Percentiles rank a stretch among this genome's conserved stretches.
Evolutionary conservation across 2,329 filamentous ascomycete species (phyloP).

Genomic region (Trichophyton rubrum): DNA sequence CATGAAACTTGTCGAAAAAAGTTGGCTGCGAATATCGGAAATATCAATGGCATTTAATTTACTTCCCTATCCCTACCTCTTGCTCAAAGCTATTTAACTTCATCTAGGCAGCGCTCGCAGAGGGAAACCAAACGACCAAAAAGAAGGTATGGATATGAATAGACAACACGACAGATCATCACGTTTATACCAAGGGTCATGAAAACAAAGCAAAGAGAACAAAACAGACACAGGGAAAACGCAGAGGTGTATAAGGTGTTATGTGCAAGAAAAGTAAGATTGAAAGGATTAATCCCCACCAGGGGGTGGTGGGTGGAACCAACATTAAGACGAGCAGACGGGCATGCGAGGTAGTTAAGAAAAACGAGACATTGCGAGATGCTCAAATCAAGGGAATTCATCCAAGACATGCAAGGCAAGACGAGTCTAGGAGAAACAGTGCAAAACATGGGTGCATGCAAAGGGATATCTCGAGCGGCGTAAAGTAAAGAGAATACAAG

Average conservation of each 20-base stretch:
- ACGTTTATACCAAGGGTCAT: constrained; percentile 1
- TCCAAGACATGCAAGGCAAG: too few relatives aligned
- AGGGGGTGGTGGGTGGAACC: neutral
- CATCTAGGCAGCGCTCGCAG: neutral
- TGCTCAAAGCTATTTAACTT: neutral
- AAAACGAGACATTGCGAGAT: too few relatives aligned
- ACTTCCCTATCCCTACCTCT: neutral
- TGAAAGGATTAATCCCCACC: neutral
- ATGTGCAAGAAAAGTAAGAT: neutral
- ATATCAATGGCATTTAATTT: neutral
- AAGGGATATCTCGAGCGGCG: neutral
- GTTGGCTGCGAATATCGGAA: neutral
- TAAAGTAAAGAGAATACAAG: neutral
- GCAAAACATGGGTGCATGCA: neutral
- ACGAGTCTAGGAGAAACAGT: constrained; percentile 1
- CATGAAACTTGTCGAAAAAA: too few relatives aligned
- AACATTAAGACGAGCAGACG: neutral
- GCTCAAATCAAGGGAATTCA: too few relatives aligned
- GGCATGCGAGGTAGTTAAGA: neutral
- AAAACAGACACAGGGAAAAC: neutral
- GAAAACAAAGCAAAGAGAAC: neutral
- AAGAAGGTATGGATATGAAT: neutral
- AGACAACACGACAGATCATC: neutral
- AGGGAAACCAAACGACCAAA: neutral
- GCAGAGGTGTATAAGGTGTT: neutral